Percentiles rank a stretch among this genome's conserved stretches.
Conservation (phyloP, 2,329 filamentous ascomycete genomes). For the Clonostachys solani region DNA sequence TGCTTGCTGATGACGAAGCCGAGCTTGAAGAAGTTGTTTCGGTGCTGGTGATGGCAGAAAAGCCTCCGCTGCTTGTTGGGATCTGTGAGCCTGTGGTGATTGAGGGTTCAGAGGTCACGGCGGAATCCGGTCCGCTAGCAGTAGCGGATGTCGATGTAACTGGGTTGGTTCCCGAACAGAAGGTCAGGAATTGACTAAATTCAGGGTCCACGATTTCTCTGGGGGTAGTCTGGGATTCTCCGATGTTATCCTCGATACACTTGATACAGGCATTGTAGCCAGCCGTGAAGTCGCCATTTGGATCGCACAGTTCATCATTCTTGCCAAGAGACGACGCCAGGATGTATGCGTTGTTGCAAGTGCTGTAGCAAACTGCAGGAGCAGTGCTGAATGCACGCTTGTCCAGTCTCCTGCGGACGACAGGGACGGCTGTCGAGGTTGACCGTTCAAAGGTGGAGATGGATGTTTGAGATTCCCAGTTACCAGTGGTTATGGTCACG, state of each 20-base stretch:
- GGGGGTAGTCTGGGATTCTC: constrained; percentile 14
- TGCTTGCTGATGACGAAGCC: neutral
- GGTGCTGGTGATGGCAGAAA: constrained; percentile 9
- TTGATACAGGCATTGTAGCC: constrained; percentile 28
- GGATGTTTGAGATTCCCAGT: constrained; percentile 48
- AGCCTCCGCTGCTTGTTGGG: constrained; percentile 11
- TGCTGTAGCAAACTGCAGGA: constrained; percentile 44
- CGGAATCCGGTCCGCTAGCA: constrained; percentile 11
- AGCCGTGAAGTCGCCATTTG: constrained; percentile 32
- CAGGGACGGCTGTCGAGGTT: constrained; percentile 4
- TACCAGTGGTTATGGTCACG: constrained; percentile 46
- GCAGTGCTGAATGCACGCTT: constrained; percentile 31
- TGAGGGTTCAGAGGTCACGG: constrained; percentile 11
- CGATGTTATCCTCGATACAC: constrained; percentile 30
- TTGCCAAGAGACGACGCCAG: constrained; percentile 46
- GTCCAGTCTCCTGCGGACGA: constrained; percentile 12
- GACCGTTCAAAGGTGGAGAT: constrained; percentile 27
- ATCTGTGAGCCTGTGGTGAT: constrained; percentile 17
- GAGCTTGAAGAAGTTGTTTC: neutral
- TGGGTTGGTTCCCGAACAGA: constrained; percentile 27
- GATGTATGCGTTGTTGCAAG: constrained; percentile 45
- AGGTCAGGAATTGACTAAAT: constrained; percentile 40
- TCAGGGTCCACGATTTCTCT: constrained; percentile 25
- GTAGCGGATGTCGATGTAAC: constrained; percentile 6
- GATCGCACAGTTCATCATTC: constrained; percentile 34